These are phyloP conservation scores for Acacia confusa DNA, from an alignment of 306 rosid species.

Conservation along the genomic window DNA sequence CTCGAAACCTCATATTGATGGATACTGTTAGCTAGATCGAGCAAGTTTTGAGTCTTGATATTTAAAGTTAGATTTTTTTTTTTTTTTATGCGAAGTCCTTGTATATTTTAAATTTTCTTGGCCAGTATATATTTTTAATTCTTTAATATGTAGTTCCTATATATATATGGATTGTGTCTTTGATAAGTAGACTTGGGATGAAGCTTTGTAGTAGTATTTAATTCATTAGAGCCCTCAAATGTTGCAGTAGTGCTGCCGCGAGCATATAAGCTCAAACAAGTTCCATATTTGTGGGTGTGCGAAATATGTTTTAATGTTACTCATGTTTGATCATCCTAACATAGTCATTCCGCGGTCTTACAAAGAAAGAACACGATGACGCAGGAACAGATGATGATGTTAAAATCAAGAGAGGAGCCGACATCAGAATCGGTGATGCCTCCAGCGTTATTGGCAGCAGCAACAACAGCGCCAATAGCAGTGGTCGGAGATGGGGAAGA, in stretches of 20 bases:
- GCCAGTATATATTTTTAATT: too few relatives aligned
- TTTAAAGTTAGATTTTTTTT: neutral
- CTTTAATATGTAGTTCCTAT: too few relatives aligned
- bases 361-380: neutral
- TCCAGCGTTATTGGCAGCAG: slow-evolving; percentile 27
- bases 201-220: neutral
- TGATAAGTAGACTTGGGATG: neutral
- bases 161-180: neutral
- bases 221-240: neutral
- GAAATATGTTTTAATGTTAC: neutral
- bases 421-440: slow-evolving; percentile 47
- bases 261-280: too few relatives aligned
- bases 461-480: slow-evolving; percentile 23
- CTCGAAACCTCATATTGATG: neutral
- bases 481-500: slow-evolving; percentile 34
- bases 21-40: neutral
- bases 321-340: neutral
- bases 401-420: slow-evolving; percentile 44
- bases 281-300: neutral
- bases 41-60: neutral
- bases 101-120: too few relatives aligned
- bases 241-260: too few relatives aligned
- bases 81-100: neutral
- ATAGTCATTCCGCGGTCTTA: too few relatives aligned
- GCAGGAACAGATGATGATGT: slow-evolving; percentile 10